A percentile compares a stretch with the other conserved stretches of the same genome.
Evolutionary conservation across 106 monocot genomes (phyloP).

Genomic region (Dendrobium huoshanense): DNA sequence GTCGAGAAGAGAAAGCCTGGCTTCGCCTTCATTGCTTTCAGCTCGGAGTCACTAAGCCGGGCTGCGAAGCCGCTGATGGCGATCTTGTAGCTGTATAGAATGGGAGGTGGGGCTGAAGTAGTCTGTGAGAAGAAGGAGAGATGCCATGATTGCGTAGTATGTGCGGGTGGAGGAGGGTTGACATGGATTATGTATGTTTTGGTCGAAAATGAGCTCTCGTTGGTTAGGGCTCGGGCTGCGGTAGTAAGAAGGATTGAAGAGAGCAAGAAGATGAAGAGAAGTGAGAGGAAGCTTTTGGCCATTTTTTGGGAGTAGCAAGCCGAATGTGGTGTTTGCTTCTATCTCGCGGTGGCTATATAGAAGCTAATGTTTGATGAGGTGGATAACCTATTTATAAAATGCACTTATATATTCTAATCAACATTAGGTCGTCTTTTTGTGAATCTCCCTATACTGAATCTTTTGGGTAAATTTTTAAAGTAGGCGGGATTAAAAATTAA

Average conservation of each 20-base stretch:
- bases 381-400: no score
- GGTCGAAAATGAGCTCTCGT: not conserved
- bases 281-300: not conserved
- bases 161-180: not conserved
- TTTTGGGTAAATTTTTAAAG: no score
- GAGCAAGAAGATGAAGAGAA: not conserved
- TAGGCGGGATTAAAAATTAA: no score
- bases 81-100: slow-evolving; percentile 10
- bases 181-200: slow-evolving; percentile 24
- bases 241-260: not conserved
- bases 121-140: slow-evolving; percentile 14
- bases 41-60: slow-evolving; percentile 8
- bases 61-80: slow-evolving; percentile 19
- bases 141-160: slow-evolving; percentile 9
- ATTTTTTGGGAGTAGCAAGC: not conserved
- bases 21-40: slow-evolving; percentile 8
- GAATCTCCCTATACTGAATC: no score
- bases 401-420: no score
- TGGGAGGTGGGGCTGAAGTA: not conserved
- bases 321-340: not conserved
- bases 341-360: no score
- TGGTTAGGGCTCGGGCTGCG: not conserved
- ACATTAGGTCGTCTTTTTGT: no score
- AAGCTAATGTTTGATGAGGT: no score
- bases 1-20: slow-evolving; percentile 14